phyloP scores from a whole-genome alignment of 495 filamentous ascomycete species.

The Penicillium dipodomyicola region DNA sequence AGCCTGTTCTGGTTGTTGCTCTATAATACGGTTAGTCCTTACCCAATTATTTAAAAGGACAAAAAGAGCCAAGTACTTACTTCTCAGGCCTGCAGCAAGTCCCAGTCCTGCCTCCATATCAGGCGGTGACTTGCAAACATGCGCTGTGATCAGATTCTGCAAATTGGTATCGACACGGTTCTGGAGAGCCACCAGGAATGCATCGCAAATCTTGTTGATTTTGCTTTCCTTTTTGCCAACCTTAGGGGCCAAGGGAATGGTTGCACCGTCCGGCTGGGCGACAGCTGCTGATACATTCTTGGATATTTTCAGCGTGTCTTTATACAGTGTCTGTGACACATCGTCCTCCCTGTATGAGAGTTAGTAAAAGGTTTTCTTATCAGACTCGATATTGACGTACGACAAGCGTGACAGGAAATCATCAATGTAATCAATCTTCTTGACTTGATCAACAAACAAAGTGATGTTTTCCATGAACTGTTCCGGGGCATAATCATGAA shows the following conservation, averaged over 20 bases:
- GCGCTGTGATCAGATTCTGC: constrained; percentile 90
- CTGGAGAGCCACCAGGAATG: constrained; percentile 67
- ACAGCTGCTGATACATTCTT: constrained; percentile 33
- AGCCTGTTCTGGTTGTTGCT: constrained; percentile 61
- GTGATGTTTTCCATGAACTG: constrained; percentile 76
- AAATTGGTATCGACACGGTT: constrained; percentile 64
- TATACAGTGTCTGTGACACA: constrained; percentile 91
- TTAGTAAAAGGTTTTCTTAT: constrained; percentile 15
- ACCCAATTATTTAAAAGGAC: background rate
- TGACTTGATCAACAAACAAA: constrained; percentile 82
- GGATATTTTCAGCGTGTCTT: constrained; percentile 62
- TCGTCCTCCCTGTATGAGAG: constrained; percentile 70
- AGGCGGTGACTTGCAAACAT: constrained; percentile 89
- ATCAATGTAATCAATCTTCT: constrained; percentile 81
- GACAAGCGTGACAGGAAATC: constrained; percentile 86
- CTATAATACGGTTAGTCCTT: constrained; percentile 20
- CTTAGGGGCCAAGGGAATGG: constrained; percentile 10
- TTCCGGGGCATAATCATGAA: constrained; percentile 85
- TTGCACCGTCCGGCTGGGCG: constrained; percentile 23
- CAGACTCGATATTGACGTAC: constrained; percentile 46
- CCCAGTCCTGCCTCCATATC: constrained; percentile 80
- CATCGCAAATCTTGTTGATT: constrained; percentile 86
- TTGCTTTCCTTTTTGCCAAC: constrained; percentile 51
- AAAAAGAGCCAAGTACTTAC: constrained; percentile 29
- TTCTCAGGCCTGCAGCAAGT: constrained; percentile 72